These are phyloP conservation scores for Aspergillus oerlinghausenensis DNA, from an alignment of 2,329 filamentous ascomycete genomes.

Conservation along the genomic window DNA sequence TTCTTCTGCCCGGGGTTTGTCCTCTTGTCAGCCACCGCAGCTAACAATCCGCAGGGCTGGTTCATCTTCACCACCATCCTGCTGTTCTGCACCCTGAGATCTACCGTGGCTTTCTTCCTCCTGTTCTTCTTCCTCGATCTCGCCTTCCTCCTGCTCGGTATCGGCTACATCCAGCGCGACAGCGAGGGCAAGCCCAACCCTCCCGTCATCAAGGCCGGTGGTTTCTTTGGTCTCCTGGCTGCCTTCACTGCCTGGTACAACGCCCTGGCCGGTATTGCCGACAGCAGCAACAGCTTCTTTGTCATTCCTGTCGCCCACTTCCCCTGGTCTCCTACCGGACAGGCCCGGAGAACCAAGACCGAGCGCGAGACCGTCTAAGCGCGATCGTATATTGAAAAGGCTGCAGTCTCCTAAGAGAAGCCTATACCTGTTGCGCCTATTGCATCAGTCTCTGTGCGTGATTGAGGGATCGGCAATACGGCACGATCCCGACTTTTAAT, in stretches of 20 bases:
- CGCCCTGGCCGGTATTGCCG: constrained; percentile 74
- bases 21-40: not conserved
- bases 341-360: constrained; percentile 54
- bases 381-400: not conserved
- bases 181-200: constrained; percentile 36
- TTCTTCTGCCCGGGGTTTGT: not conserved
- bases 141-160: constrained; percentile 68
- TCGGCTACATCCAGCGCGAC: constrained; percentile 57
- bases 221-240: constrained; percentile 73
- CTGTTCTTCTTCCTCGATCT: constrained; percentile 75
- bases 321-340: constrained; percentile 82
- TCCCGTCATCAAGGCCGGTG: constrained; percentile 64
- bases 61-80: constrained; percentile 79
- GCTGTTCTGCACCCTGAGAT: constrained; percentile 68
- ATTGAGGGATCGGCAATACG: not conserved
- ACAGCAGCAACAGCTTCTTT: constrained; percentile 74
- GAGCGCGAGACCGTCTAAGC: constrained; percentile 40
- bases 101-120: constrained; percentile 71
- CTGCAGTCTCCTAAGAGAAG: not conserved
- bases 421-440: not conserved
- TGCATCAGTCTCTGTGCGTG: not conserved
- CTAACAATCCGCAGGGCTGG: constrained; percentile 54
- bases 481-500: constrained; percentile 16
- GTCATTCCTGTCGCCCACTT: constrained; percentile 89
- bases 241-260: constrained; percentile 87